These are phyloP conservation scores for Triticum monococcum DNA, from an alignment of 176 grass and related monocot genomes.

Conservation along the genomic window DNA sequence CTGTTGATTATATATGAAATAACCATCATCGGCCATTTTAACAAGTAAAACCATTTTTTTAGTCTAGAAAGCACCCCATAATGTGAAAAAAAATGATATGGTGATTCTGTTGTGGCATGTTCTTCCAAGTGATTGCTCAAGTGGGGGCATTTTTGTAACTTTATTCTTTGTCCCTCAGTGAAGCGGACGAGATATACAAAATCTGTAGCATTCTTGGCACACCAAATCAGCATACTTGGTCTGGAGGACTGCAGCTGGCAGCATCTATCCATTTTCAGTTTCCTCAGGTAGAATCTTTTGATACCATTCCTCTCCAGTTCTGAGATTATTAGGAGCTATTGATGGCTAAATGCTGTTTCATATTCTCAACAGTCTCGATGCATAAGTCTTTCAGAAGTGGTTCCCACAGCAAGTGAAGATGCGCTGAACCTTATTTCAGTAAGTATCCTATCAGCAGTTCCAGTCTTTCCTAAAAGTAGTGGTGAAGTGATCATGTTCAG, in stretches of 20 bases:
- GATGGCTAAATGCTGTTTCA: background rate
- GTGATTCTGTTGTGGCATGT: background rate
- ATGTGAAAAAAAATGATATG: background rate
- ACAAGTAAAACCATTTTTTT: background rate
- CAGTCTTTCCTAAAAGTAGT: background rate
- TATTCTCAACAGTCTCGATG: conserved; percentile 54
- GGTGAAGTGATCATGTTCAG: background rate
- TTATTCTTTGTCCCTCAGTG: conserved; percentile 47
- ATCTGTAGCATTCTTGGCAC: conserved; percentile 93
- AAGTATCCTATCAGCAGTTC: background rate
- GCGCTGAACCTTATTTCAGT: conserved; percentile 91
- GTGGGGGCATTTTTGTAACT: background rate
- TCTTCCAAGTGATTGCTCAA: background rate
- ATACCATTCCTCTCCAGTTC: background rate
- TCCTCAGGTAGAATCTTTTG: conserved; percentile 49
- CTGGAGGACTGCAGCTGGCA: conserved; percentile 79
- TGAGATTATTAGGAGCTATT: conserved; percentile 14
- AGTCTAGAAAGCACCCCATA: background rate
- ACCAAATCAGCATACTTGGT: conserved; percentile 71
- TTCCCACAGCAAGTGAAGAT: conserved; percentile 77
- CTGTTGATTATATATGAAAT: background rate
- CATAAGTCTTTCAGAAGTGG: conserved; percentile 57
- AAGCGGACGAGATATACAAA: conserved; percentile 91
- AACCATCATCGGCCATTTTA: background rate
- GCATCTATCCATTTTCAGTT: conserved; percentile 82